These are phyloP conservation scores for Cladosporium phlei DNA, from an alignment of 2,329 filamentous ascomycete genomes.

Conservation along the genomic window DNA sequence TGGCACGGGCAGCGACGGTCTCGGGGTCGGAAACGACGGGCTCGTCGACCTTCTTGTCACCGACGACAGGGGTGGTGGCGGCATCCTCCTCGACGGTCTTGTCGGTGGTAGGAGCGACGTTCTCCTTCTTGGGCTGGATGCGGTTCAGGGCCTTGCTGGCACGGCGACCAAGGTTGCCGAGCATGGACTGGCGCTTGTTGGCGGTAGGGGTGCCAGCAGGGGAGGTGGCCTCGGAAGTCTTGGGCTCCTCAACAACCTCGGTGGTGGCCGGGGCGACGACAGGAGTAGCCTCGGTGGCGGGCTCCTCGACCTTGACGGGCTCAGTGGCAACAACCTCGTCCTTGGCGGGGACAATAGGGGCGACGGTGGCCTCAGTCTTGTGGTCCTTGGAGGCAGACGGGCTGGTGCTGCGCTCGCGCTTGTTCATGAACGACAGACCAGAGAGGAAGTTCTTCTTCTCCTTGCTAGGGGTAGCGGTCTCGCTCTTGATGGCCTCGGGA, in stretches of 20 bases:
- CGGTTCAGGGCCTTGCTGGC: constrained; percentile 32
- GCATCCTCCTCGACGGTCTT: constrained; percentile 17
- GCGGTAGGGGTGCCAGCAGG: constrained; percentile 20
- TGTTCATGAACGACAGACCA: constrained; percentile 27
- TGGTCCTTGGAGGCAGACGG: constrained; percentile 33
- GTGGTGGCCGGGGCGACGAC: constrained; percentile 18
- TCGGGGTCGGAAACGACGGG: constrained; percentile 22
- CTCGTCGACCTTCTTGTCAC: constrained; percentile 18
- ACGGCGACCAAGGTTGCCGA: constrained; percentile 31
- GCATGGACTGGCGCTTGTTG: constrained; percentile 31
- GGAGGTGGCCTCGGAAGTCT: constrained; percentile 16
- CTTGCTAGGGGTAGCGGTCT: constrained; percentile 30
- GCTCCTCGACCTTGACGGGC: constrained; percentile 24
- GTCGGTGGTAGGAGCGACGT: constrained; percentile 19
- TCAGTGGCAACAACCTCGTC: constrained; percentile 25
- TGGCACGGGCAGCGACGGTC: constrained; percentile 15
- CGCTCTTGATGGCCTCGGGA: constrained; percentile 36
- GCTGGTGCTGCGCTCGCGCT: constrained; percentile 33
- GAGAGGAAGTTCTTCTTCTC: constrained; percentile 33
- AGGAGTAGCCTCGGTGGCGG: constrained; percentile 20
- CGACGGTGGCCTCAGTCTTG: constrained; percentile 25
- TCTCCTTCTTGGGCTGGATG: constrained; percentile 31
- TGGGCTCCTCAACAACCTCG: constrained; percentile 14
- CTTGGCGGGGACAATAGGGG: constrained; percentile 26
- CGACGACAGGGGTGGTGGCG: constrained; percentile 10